These are phyloP conservation scores for Ceriops decandra DNA, from an alignment of 345 rosid species.

Conservation along the genomic window DNA sequence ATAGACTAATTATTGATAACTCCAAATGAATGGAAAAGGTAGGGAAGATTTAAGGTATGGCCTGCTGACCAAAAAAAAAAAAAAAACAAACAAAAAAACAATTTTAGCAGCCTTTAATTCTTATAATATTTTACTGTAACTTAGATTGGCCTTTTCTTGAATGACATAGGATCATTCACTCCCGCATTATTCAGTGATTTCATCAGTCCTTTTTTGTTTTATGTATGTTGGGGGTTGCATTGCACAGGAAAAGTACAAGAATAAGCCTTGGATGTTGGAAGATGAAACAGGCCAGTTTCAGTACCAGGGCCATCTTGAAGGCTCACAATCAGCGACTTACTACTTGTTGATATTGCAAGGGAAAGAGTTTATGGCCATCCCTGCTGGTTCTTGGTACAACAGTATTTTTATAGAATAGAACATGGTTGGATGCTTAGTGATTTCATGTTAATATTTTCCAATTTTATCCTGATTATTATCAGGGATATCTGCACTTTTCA, in stretches of 20 bases:
- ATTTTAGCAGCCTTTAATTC: too few species aligned
- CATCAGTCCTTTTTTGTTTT: background rate
- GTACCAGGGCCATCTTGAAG: conserved; percentile 92
- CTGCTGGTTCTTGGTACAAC: conserved; percentile 91
- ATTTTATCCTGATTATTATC: background rate
- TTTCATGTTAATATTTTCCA: too few species aligned
- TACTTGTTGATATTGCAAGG: conserved; percentile 81
- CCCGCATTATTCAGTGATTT: too few species aligned
- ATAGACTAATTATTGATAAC: too few species aligned
- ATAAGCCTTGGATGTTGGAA: conserved; percentile 92
- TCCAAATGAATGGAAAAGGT: background rate
- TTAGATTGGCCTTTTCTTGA: background rate
- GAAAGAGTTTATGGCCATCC: conserved; percentile 82
- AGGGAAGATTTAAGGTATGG: background rate
- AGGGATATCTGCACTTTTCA: background rate
- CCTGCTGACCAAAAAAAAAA: too few species aligned
- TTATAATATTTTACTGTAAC: background rate
- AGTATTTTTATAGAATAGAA: too few species aligned
- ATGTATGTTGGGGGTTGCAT: conserved; percentile 1
- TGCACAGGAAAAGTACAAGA: conserved; percentile 79
- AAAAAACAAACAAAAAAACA: too few species aligned
- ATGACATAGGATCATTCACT: background rate
- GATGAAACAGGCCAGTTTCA: conserved; percentile 96
- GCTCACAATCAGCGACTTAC: conserved; percentile 91
- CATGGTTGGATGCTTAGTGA: too few species aligned